phyloP scores from a whole-genome alignment of 2,329 filamentous ascomycete species.

The Bertia moriformis region DNA sequence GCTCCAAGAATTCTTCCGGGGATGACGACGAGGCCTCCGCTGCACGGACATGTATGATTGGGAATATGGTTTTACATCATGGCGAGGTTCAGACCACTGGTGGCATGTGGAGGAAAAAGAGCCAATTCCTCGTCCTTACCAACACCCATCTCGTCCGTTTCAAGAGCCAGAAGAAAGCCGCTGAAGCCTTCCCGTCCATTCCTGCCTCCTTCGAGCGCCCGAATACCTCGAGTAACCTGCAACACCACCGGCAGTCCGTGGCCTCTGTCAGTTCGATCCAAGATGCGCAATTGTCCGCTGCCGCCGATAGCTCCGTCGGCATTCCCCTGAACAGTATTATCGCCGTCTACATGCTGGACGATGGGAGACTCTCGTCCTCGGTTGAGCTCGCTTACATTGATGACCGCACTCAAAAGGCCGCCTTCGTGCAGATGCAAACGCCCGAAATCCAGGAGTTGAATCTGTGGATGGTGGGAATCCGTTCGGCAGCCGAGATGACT shows the following conservation, averaged over 20 bases:
- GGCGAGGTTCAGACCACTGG: constrained; percentile 58
- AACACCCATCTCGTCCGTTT: constrained; percentile 55
- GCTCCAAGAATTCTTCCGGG: not conserved
- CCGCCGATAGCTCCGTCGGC: constrained; percentile 33
- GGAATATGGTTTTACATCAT: constrained; percentile 39
- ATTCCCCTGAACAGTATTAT: constrained; percentile 53
- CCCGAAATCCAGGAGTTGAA: constrained; percentile 49
- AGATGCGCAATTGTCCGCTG: constrained; percentile 41
- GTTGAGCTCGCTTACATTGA: constrained; percentile 57
- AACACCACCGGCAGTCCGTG: constrained; percentile 41
- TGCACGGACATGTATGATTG: not conserved
- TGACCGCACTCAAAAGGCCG: constrained; percentile 44
- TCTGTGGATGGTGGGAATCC: constrained; percentile 48
- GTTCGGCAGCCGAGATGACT: constrained; percentile 39
- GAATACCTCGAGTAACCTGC: constrained; percentile 21
- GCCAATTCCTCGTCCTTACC: constrained; percentile 58
- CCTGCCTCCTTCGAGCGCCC: constrained; percentile 23
- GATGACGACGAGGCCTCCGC: not conserved
- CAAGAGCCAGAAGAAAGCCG: constrained; percentile 51
- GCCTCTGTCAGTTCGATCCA: constrained; percentile 45
- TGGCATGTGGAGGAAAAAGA: constrained; percentile 58
- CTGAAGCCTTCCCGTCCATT: constrained; percentile 43
- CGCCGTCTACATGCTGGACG: constrained; percentile 51
- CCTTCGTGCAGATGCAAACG: constrained; percentile 49
- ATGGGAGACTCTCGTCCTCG: constrained; percentile 50